These are phyloP conservation scores for Colletotrichum gigasporum DNA, from an alignment of 2,329 filamentous ascomycete genomes.

Conservation along the genomic window DNA sequence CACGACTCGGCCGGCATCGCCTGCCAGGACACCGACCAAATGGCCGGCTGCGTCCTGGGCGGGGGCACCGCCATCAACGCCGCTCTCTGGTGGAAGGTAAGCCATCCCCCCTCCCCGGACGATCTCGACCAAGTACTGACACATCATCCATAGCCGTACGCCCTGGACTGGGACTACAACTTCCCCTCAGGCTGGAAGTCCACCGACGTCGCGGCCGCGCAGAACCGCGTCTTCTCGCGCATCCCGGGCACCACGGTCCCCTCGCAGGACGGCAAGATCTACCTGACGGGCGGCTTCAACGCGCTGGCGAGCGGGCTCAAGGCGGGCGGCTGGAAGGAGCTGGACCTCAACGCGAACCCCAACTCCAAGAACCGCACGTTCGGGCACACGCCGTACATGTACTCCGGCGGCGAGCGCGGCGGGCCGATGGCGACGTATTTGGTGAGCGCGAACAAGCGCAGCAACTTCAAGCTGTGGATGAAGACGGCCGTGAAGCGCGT, in stretches of 20 bases:
- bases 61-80: slow-evolving; percentile 75
- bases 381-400: slow-evolving; percentile 74
- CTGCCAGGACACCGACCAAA: slow-evolving; percentile 76
- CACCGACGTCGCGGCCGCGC: slow-evolving; percentile 66
- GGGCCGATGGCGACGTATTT: slow-evolving; percentile 79
- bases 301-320: slow-evolving; percentile 68
- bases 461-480: slow-evolving; percentile 74
- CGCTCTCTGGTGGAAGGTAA: slow-evolving; percentile 72
- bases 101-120: slow-evolving; percentile 23
- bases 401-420: slow-evolving; percentile 70
- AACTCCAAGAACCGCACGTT: slow-evolving; percentile 73
- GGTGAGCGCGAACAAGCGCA: slow-evolving; percentile 64
- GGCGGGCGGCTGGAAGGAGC: slow-evolving; percentile 68
- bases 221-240: slow-evolving; percentile 71
- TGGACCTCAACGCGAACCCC: slow-evolving; percentile 68
- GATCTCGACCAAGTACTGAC: background rate
- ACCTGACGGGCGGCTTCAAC: slow-evolving; percentile 73
- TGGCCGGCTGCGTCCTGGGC: slow-evolving; percentile 77
- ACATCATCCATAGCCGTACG: slow-evolving; percentile 58
- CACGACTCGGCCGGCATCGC: slow-evolving; percentile 69
- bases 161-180: slow-evolving; percentile 75
- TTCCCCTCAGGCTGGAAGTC: slow-evolving; percentile 79
- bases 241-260: slow-evolving; percentile 76
- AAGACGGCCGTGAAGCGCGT: slow-evolving; percentile 74
- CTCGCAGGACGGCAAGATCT: slow-evolving; percentile 72